Base-by-base conservation (phyloP, 2,329 filamentous ascomycete species). In the Aspergillus vadensis region DNA sequence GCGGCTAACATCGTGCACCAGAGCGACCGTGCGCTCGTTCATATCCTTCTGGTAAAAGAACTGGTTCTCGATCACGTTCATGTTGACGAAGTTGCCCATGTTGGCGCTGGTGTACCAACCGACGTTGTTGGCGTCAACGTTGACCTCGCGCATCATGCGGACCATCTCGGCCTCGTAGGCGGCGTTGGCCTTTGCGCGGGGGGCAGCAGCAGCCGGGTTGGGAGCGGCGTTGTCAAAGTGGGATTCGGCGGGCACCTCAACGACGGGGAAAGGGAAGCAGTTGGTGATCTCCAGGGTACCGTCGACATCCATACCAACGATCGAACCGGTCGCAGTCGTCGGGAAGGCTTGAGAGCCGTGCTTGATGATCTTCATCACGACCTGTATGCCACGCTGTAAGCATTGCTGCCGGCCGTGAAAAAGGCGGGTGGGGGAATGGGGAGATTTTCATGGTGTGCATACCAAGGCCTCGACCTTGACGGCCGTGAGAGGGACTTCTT, bases 41-140 rank as follows among this genome's bases (percentile, higher is more conserved):
- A 86, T 75, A 70, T 96, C 91, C 79, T 91, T 95, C 83, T 99
- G 95, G 83, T 97, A 98, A 82, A 93, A 91, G 81, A 88, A 92
- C 80, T 97, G 93, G 83, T 98, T 99, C 85, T 99, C 95, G 79
- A 99, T 91, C 75, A 97, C 93, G 83, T 90, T 91, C 75, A 90
- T 79, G 83, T 93, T 97, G 83, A 98, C 85, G 71, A 98, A 98
- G 84, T 97, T 98, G 79, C 95, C 95, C 91, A 99, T 96, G 78
- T 92, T 97, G 65, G 93, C 92, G 82, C 92, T 97, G 61, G 92
- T 97, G 82, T 99, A 99, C 93, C 93, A 99, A 72, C 95, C 95
- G 62, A 96, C 92, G 73, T 92, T 96, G 83, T 98, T 97, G 67
- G 95, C 95, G 77, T 99, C 95, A 62, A 98, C 91, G 78, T 98